Conservation (phyloP, 192 early-diverging fungal species). For the Funneliformis geosporum region DNA sequence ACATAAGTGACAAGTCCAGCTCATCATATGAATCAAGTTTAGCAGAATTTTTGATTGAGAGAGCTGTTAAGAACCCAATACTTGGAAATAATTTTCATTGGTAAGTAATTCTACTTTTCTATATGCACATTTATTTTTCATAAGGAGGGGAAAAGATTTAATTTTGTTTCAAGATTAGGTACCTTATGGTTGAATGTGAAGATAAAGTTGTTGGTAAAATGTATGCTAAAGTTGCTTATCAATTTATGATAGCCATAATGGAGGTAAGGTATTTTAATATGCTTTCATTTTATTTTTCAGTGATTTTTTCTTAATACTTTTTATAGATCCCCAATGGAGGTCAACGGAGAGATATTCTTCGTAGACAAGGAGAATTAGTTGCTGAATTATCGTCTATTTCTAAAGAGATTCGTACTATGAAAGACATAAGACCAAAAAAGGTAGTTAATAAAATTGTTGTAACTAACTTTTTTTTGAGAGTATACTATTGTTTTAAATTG, state of each 20-base stretch:
- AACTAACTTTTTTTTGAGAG: too few relatives aligned
- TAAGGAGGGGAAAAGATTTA: too few relatives aligned
- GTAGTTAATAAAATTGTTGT: conserved; percentile 45
- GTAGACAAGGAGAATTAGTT: conserved; percentile 85
- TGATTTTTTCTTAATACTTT: not conserved
- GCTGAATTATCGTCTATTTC: conserved; percentile 71
- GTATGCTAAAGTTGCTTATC: conserved; percentile 84
- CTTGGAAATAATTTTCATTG: conserved; percentile 96
- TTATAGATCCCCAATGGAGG: conserved; percentile 39
- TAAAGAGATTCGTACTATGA: conserved; percentile 70
- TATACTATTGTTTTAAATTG: too few relatives aligned
- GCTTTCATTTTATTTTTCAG: not conserved
- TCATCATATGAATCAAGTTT: conserved; percentile 59
- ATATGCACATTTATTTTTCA: not conserved
- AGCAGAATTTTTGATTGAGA: conserved; percentile 87
- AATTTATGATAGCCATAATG: conserved; percentile 75
- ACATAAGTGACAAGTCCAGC: conserved; percentile 53
- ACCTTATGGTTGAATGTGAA: conserved; percentile 94
- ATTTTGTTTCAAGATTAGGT: conserved; percentile 51
- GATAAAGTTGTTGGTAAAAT: conserved; percentile 81
- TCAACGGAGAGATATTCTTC: conserved; percentile 70
- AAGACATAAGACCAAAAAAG: conserved; percentile 87
- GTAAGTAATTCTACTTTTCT: conserved; percentile 44
- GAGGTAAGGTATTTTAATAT: conserved; percentile 37
- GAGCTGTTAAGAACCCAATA: conserved; percentile 77